phyloP scores from a whole-genome alignment of 805 yeast genomes.

The Saccharomycopsis babjevae region DNA sequence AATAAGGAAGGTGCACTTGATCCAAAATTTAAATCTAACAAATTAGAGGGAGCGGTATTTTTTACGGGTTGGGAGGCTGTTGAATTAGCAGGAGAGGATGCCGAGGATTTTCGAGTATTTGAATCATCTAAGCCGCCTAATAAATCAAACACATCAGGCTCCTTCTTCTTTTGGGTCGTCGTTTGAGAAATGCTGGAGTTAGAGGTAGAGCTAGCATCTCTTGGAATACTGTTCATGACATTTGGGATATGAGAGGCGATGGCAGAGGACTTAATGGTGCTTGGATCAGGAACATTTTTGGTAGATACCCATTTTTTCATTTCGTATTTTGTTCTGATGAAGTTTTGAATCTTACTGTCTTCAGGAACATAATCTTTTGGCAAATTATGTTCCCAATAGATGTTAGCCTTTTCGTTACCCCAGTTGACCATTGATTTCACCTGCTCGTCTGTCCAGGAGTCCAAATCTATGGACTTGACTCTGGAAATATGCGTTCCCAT shows the following conservation, averaged over 20 bases:
- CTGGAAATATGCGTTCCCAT: conserved; percentile 93
- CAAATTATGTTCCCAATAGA: conserved; percentile 73
- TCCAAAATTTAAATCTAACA: conserved; percentile 18
- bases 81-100: neutral
- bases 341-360: conserved; percentile 75
- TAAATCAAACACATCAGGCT: neutral
- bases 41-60: conserved; percentile 1
- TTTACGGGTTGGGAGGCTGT: neutral
- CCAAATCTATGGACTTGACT: conserved; percentile 89
- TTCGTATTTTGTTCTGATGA: conserved; percentile 87
- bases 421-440: conserved; percentile 69
- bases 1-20: conserved; percentile 15
- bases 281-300: conserved; percentile 50
- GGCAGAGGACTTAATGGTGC: conserved; percentile 12
- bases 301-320: conserved; percentile 74
- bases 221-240: conserved; percentile 1
- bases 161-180: neutral
- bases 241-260: conserved; percentile 15
- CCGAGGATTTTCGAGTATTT: neutral
- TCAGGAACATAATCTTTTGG: conserved; percentile 69
- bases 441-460: conserved; percentile 94
- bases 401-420: conserved; percentile 77
- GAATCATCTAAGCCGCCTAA: neutral
- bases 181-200: neutral
- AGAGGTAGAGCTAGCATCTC: neutral